A percentile compares a stretch with the other conserved stretches of the same genome.
These are phyloP conservation scores for Solanum sejunctum DNA, from an alignment of 257 asterid species.

Conservation along the genomic window DNA sequence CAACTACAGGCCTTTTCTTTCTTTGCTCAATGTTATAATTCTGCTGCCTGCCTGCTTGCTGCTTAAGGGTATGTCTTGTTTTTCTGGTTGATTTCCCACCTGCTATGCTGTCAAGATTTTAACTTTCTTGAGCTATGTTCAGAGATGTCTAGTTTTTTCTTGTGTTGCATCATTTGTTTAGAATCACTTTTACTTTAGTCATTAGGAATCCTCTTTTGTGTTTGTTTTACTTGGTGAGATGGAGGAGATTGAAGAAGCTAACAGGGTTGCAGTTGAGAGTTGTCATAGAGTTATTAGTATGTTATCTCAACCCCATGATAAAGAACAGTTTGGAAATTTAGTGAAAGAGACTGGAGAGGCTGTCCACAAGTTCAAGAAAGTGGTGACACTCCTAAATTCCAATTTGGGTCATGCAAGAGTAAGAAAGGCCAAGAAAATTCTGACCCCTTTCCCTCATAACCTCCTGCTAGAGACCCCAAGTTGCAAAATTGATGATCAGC, in stretches of 20 bases:
- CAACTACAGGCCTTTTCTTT: conserved; percentile 24
- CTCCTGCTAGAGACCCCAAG: conserved; percentile 50
- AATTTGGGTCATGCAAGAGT: conserved; percentile 78
- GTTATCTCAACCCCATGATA: conserved; percentile 45
- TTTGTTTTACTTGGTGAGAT: conserved; percentile 7
- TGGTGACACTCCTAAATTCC: conserved; percentile 53
- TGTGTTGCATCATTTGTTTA: not conserved
- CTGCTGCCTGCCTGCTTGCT: not conserved
- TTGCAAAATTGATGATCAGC: conserved; percentile 20
- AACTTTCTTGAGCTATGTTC: not conserved
- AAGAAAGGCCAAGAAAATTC: conserved; percentile 39
- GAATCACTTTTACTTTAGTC: conserved; percentile 13
- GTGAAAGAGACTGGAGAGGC: conserved; percentile 61
- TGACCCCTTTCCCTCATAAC: conserved; percentile 37
- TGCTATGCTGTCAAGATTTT: not conserved
- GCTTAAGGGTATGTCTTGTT: not conserved
- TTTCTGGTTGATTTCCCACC: not conserved
- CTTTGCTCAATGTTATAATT: not conserved
- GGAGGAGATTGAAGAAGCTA: conserved; percentile 80
- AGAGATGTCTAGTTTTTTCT: not conserved
- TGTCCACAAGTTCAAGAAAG: conserved; percentile 55
- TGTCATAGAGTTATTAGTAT: conserved; percentile 63
- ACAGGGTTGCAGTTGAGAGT: conserved; percentile 69
- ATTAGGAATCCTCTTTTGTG: conserved; percentile 14
- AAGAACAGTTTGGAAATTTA: conserved; percentile 35